A percentile compares a stretch with the other conserved stretches of the same genome.
Evolutionary conservation across 202 grass and related monocot species (phyloP).

Genomic region (Eragrostis tef): DNA sequence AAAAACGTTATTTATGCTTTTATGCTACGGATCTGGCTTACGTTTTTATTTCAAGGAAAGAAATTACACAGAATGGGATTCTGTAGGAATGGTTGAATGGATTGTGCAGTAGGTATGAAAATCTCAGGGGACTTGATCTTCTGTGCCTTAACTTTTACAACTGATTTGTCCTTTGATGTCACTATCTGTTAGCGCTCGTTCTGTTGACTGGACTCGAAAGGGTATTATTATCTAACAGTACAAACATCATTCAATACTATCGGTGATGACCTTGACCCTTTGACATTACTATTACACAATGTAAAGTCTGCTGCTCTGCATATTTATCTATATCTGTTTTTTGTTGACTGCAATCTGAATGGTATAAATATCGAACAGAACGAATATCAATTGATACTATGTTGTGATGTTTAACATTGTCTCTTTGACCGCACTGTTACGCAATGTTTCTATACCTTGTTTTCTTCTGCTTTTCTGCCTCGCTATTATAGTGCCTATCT

Average conservation of each 20-base stretch:
- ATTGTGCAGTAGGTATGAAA: neutral
- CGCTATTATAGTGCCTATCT: neutral
- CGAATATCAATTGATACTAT: neutral
- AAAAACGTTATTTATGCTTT: neutral
- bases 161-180: neutral
- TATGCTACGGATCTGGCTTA: neutral
- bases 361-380: too few species aligned
- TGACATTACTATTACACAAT: neutral
- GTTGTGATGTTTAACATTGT: neutral
- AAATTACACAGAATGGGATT: neutral
- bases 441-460: neutral
- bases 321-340: neutral
- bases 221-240: too few species aligned
- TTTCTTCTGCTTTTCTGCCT: neutral
- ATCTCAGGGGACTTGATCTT: neutral
- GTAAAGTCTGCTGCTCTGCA: neutral
- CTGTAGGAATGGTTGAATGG: neutral
- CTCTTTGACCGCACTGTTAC: neutral
- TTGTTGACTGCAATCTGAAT: neutral
- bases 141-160: neutral
- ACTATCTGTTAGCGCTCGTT: neutral
- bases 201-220: neutral
- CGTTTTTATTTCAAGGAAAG: neutral
- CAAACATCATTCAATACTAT: neutral
- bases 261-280: neutral